Evolutionary conservation across 2,329 filamentous ascomycete species (phyloP).

Genomic region (Sclerotiophoma versabilis): DNA sequence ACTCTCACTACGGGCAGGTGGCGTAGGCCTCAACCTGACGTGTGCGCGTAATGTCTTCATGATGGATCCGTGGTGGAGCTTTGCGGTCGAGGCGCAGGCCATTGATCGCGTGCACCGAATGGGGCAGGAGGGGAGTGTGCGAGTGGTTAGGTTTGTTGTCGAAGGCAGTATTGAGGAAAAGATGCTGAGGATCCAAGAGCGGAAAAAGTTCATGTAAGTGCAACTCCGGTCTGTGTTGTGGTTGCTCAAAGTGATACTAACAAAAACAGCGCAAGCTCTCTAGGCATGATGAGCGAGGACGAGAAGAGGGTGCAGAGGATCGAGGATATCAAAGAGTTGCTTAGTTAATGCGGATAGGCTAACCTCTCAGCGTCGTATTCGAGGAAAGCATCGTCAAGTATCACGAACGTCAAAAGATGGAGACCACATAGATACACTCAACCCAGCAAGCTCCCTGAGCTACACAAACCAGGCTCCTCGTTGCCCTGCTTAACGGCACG

Average conservation of each 20-base stretch:
- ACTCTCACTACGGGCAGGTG: constrained; percentile 85
- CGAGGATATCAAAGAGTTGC: constrained; percentile 90
- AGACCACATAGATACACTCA: neutral
- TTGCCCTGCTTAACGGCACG: too few relatives aligned
- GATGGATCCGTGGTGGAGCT: constrained; percentile 99
- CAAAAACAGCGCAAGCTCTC: constrained; percentile 76
- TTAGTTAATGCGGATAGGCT: constrained; percentile 60
- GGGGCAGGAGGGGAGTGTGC: constrained; percentile 87
- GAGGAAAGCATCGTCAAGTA: too few relatives aligned
- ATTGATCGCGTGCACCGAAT: constrained; percentile 98
- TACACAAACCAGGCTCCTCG: too few relatives aligned
- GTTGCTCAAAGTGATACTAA: constrained; percentile 30
- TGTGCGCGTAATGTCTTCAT: constrained; percentile 90
- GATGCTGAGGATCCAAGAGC: constrained; percentile 91
- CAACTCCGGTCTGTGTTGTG: neutral
- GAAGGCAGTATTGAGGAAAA: constrained; percentile 91
- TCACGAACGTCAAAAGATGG: too few relatives aligned
- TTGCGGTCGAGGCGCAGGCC: constrained; percentile 93
- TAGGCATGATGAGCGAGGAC: constrained; percentile 94
- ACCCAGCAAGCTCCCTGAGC: too few relatives aligned
- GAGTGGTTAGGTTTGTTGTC: constrained; percentile 87
- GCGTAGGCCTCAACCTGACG: constrained; percentile 92
- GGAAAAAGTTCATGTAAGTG: constrained; percentile 93
- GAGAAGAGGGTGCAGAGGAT: constrained; percentile 90
- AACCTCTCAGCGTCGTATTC: too few relatives aligned